Evolutionary conservation across 2,329 filamentous ascomycete genomes (phyloP).

Genomic region (Pseudopyricularia cyperi): DNA sequence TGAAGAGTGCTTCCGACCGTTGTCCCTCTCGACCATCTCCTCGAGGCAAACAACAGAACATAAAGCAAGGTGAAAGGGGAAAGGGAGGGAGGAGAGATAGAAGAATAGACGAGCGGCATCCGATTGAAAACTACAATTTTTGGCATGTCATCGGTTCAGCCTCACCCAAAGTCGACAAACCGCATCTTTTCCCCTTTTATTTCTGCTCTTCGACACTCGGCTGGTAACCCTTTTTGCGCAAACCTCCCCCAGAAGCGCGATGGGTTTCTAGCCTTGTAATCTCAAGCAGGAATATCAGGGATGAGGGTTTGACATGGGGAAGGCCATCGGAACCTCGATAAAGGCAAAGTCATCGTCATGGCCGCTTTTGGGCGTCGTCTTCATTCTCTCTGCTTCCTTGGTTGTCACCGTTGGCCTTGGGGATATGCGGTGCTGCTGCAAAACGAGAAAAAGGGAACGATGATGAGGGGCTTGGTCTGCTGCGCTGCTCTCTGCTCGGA

Average conservation of each 20-base stretch:
- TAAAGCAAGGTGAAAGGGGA: neutral
- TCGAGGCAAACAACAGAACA: neutral
- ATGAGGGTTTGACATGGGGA: neutral
- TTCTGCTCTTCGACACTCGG: neutral
- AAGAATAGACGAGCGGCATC: neutral
- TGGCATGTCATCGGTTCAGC: neutral
- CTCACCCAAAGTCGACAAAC: neutral
- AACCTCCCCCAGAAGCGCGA: neutral
- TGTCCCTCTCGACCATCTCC: neutral
- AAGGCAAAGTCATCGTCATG: neutral
- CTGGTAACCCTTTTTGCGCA: neutral
- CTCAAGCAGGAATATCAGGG: no score
- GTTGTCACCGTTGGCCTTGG: neutral
- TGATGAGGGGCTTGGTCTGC: neutral
- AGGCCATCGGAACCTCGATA: neutral
- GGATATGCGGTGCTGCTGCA: neutral
- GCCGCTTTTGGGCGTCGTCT: neutral
- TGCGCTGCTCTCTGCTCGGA: slow-evolving; percentile 14
- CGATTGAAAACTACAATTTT: slow-evolving; percentile 3
- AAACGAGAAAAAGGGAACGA: neutral
- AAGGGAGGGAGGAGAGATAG: neutral
- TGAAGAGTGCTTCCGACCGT: neutral
- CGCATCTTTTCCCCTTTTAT: neutral
- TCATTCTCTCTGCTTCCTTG: no score
- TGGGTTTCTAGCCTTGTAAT: no score